Conservation (phyloP, 225 moss, liverwort and hornwort species). For the Sphagnum contortum region DNA sequence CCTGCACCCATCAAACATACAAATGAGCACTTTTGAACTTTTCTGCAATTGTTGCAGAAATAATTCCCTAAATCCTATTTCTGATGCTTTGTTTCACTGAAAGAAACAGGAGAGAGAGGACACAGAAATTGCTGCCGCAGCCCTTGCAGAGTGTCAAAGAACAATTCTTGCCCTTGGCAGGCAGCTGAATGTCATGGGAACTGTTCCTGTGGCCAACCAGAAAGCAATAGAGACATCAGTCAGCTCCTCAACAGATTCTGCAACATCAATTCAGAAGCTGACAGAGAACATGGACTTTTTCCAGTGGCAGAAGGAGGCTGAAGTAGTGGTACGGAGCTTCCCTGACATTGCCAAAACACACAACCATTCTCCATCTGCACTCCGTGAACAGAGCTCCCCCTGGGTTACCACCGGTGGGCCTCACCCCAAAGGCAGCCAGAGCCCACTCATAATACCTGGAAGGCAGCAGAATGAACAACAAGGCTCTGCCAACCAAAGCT, state of each 20-base stretch:
- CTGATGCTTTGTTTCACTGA: no score
- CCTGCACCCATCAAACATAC: no score
- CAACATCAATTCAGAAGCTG: constrained; percentile 44
- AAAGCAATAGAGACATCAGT: constrained; percentile 21
- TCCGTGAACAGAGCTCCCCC: constrained; percentile 9
- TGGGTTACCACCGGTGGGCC: no score
- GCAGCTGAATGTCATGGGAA: constrained; percentile 49
- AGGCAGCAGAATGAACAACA: no score
- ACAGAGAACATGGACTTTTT: constrained; percentile 48
- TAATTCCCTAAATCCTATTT: constrained; percentile 1
- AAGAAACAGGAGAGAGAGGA: constrained; percentile 37
- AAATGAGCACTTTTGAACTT: no score
- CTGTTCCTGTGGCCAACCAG: constrained; percentile 4
- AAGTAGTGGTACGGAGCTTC: not conserved
- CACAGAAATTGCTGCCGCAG: constrained; percentile 29
- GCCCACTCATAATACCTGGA: no score
- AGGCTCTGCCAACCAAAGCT: constrained; percentile 1
- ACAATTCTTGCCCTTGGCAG: constrained; percentile 33
- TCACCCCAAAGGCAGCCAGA: no score
- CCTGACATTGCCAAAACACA: constrained; percentile 7
- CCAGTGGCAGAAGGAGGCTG: constrained; percentile 33
- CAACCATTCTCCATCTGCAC: constrained; percentile 12
- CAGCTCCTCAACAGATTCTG: constrained; percentile 21
- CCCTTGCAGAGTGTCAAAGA: constrained; percentile 33
- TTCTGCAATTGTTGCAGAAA: constrained; percentile 31